phyloP scores from a whole-genome alignment of 441 rosid species.

The Flueggea neowawraea region DNA sequence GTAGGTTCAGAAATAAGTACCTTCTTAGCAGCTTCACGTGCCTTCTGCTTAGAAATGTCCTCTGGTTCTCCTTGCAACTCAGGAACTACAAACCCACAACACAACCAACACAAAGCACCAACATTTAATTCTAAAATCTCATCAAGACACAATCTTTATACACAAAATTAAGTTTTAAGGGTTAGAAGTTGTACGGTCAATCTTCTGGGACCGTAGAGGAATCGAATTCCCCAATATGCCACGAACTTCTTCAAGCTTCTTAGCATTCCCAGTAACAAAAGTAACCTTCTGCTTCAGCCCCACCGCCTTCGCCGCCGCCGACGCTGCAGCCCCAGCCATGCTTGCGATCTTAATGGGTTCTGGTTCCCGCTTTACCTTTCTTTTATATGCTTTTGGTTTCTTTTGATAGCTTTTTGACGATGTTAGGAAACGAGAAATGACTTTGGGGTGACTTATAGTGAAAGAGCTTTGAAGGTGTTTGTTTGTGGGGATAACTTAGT shows the following conservation, averaged over 20 bases:
- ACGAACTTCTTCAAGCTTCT: slow-evolving; percentile 96
- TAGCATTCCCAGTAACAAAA: slow-evolving; percentile 90
- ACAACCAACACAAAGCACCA: neutral
- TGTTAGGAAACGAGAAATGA: too few relatives aligned
- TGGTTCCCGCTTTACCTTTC: too few relatives aligned
- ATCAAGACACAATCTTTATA: too few relatives aligned
- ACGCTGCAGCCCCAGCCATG: slow-evolving; percentile 17
- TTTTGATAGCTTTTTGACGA: neutral
- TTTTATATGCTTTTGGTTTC: neutral
- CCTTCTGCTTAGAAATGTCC: slow-evolving; percentile 84
- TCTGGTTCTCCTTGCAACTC: slow-evolving; percentile 96
- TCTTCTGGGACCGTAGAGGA: slow-evolving; percentile 84
- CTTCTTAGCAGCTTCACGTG: slow-evolving; percentile 88
- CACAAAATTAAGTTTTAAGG: too few relatives aligned
- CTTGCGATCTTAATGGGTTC: neutral
- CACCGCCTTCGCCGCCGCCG: slow-evolving; percentile 37
- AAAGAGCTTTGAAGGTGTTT: too few relatives aligned
- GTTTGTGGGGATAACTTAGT: too few relatives aligned
- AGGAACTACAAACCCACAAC: slow-evolving; percentile 46
- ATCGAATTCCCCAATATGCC: slow-evolving; percentile 80
- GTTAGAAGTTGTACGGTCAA: slow-evolving; percentile 45
- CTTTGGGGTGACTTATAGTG: too few relatives aligned
- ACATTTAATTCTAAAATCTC: neutral
- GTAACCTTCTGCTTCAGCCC: slow-evolving; percentile 77
- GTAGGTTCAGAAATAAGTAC: slow-evolving; percentile 17